A percentile compares a stretch with the other conserved stretches of the same genome.
Conservation (phyloP, 2,329 filamentous ascomycete species). For the Coleophoma cylindrospora region DNA sequence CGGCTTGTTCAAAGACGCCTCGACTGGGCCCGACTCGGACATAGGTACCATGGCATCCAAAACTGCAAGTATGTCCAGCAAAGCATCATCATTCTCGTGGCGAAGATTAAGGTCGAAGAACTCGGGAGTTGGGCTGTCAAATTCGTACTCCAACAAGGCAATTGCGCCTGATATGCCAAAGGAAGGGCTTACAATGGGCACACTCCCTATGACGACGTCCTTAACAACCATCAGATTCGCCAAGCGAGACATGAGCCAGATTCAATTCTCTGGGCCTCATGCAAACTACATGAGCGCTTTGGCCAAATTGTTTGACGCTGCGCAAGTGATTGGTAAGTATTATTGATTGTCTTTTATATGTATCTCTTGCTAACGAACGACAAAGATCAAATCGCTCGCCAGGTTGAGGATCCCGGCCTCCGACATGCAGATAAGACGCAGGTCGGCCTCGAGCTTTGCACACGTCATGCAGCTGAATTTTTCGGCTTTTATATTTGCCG, state of each 20-base stretch:
- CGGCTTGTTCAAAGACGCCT: constrained; percentile 70
- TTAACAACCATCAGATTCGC: constrained; percentile 60
- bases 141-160: constrained; percentile 43
- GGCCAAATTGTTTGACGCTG: constrained; percentile 87
- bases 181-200: constrained; percentile 64
- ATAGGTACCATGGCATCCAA: constrained; percentile 38
- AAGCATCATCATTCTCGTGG: constrained; percentile 82
- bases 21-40: constrained; percentile 33
- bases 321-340: constrained; percentile 79
- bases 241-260: constrained; percentile 64
- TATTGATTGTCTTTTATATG: not conserved
- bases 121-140: constrained; percentile 58
- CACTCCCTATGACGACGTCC: constrained; percentile 66
- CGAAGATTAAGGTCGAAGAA: constrained; percentile 86
- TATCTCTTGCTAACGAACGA: constrained; percentile 18
- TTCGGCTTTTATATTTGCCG: constrained; percentile 96
- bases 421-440: constrained; percentile 90
- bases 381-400: constrained; percentile 87
- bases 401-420: constrained; percentile 91
- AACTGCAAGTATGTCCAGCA: constrained; percentile 58
- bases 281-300: constrained; percentile 87
- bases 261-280: constrained; percentile 77
- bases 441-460: constrained; percentile 89
- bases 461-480: constrained; percentile 91
- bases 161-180: constrained; percentile 42